Percentiles rank a stretch among this genome's conserved stretches.
phyloP scores from a whole-genome alignment of 192 early-diverging fungal species.

The Geranomyces michiganensis region DNA sequence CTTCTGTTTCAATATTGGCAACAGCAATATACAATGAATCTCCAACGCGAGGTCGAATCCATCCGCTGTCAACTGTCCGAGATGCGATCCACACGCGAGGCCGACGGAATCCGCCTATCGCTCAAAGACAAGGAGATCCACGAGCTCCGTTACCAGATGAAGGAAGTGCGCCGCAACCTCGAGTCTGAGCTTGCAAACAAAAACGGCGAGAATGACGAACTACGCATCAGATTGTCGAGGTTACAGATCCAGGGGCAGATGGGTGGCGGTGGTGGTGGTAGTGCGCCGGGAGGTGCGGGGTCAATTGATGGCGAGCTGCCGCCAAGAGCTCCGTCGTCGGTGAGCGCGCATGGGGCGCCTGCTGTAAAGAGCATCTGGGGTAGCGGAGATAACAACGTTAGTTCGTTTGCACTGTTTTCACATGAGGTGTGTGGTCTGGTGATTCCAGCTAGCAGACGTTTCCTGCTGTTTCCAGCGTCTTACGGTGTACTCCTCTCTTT shows the following conservation, averaged over 20 bases:
- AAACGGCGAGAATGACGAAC: conserved; percentile 27
- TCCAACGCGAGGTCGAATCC: conserved; percentile 26
- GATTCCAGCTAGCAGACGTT: too few relatives aligned
- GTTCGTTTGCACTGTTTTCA: conserved; percentile 18
- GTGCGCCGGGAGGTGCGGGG: neutral
- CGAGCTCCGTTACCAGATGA: conserved; percentile 39
- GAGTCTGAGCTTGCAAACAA: conserved; percentile 12
- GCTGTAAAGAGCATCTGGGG: conserved; percentile 33
- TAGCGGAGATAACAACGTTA: conserved; percentile 8
- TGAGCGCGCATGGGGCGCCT: conserved; percentile 5
- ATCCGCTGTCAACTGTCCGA: conserved; percentile 37
- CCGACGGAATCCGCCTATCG: conserved; percentile 38
- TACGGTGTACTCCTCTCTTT: neutral
- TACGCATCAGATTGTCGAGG: conserved; percentile 12
- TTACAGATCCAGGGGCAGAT: neutral
- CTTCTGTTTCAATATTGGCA: too few relatives aligned
- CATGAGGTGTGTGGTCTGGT: conserved; percentile 10
- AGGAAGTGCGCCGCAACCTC: conserved; percentile 17
- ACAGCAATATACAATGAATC: conserved; percentile 14
- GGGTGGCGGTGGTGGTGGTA: too few relatives aligned
- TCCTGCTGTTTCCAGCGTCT: too few relatives aligned
- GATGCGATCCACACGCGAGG: conserved; percentile 33
- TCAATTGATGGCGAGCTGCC: conserved; percentile 1
- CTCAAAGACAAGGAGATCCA: conserved; percentile 43
- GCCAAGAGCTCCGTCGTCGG: conserved; percentile 20